A percentile compares a stretch with the other conserved stretches of the same genome.
phyloP scores from a whole-genome alignment of 805 yeast species.

The Wickerhamomyces bovis region DNA sequence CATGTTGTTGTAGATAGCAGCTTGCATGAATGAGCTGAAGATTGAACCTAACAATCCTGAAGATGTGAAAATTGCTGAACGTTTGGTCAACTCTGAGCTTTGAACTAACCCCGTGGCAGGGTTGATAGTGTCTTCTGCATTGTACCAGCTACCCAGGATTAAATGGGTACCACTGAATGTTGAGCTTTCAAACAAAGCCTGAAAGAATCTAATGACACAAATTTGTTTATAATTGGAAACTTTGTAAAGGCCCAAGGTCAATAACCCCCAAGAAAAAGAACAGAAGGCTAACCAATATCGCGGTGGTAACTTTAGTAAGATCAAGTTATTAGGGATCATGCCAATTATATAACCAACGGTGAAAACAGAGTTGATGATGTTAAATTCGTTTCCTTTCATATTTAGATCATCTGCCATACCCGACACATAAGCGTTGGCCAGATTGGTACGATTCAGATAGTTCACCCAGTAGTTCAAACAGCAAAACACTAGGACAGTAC shows the following conservation, averaged over 20 bases:
- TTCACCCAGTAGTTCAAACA: constrained; percentile 31
- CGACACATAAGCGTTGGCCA: constrained; percentile 56
- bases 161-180: constrained; percentile 52
- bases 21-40: constrained; percentile 52
- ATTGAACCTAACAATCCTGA: constrained; percentile 51
- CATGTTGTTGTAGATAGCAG: constrained; percentile 43
- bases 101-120: constrained; percentile 16
- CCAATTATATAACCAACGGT: constrained; percentile 57
- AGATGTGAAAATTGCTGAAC: constrained; percentile 49
- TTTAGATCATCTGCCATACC: constrained; percentile 57
- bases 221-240: constrained; percentile 42
- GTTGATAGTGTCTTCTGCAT: constrained; percentile 26
- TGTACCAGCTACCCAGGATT: constrained; percentile 50
- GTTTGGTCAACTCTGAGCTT: constrained; percentile 39
- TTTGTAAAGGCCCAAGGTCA: constrained; percentile 46
- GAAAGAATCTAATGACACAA: constrained; percentile 53
- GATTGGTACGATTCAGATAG: constrained; percentile 52
- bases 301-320: constrained; percentile 47
- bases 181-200: constrained; percentile 54
- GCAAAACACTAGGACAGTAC: constrained; percentile 21
- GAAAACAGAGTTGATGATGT: constrained; percentile 48
- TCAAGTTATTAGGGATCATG: constrained; percentile 55
- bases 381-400: constrained; percentile 43
- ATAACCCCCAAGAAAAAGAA: constrained; percentile 49
- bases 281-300: constrained; percentile 50